phyloP scores from a whole-genome alignment of 2,329 filamentous ascomycete genomes.

The Orbilia oligospora region DNA sequence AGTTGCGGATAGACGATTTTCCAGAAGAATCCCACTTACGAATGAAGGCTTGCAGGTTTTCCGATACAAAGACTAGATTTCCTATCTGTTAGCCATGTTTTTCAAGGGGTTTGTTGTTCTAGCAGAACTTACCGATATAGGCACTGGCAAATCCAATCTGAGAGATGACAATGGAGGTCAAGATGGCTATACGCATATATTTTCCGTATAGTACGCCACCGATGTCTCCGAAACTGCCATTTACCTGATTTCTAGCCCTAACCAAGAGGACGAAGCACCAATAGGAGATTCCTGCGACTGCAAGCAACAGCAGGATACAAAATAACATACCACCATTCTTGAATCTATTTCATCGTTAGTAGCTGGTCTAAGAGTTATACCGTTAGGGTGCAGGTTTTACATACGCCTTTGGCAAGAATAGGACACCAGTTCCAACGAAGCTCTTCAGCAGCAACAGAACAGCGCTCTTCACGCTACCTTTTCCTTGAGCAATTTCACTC shows the following conservation, averaged over 20 bases:
- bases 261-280: slow-evolving; percentile 98
- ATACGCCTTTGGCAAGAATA: slow-evolving; percentile 93
- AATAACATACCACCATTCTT: slow-evolving; percentile 88
- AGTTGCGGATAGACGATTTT: neutral
- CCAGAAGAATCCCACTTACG: slow-evolving; percentile 62
- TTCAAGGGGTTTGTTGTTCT: slow-evolving; percentile 75
- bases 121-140: slow-evolving; percentile 61
- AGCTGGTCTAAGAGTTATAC: neutral
- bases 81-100: slow-evolving; percentile 66
- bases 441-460: slow-evolving; percentile 92
- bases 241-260: slow-evolving; percentile 84
- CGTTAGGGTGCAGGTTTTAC: neutral
- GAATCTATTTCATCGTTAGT: slow-evolving; percentile 39
- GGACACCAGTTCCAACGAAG: slow-evolving; percentile 94
- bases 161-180: slow-evolving; percentile 92
- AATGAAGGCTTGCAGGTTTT: slow-evolving; percentile 95
- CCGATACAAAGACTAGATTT: slow-evolving; percentile 83
- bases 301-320: slow-evolving; percentile 89
- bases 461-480: slow-evolving; percentile 45
- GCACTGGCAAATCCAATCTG: slow-evolving; percentile 70
- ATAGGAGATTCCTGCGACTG: slow-evolving; percentile 88
- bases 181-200: slow-evolving; percentile 88
- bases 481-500: slow-evolving; percentile 70
- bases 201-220: slow-evolving; percentile 91
- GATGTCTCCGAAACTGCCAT: slow-evolving; percentile 96